Evolutionary conservation across 2,329 filamentous ascomycete genomes (phyloP).

Genomic region (Colletotrichum spinosum): DNA sequence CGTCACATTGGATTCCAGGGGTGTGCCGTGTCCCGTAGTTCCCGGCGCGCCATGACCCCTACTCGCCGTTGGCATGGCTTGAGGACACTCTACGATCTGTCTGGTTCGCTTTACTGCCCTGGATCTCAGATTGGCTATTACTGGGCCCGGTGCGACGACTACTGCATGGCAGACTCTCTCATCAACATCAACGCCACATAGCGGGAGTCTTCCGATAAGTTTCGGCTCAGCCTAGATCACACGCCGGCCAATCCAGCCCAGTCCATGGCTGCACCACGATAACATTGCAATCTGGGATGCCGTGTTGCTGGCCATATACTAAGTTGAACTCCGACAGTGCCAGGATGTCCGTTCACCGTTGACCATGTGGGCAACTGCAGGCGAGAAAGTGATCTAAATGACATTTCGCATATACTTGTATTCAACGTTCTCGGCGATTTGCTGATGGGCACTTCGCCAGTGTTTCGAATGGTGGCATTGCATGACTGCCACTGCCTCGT

Average conservation of each 20-base stretch:
- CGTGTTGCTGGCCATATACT: not conserved
- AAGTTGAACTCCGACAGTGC: not conserved
- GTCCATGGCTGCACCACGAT: constrained; percentile 26
- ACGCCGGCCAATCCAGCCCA: constrained; percentile 15
- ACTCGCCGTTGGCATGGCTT: constrained; percentile 19
- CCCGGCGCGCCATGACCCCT: constrained; percentile 18
- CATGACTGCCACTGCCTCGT: constrained; percentile 11
- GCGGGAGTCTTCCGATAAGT: not conserved
- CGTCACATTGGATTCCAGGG: constrained; percentile 25
- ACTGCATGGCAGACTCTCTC: too few species aligned
- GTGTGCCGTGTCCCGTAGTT: constrained; percentile 24
- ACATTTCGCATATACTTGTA: not conserved
- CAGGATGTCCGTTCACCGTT: not conserved
- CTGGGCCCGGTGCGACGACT: constrained; percentile 4
- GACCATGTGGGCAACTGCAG: constrained; percentile 13
- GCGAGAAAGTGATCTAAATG: constrained; percentile 12
- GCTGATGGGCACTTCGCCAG: constrained; percentile 7
- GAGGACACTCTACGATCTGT: constrained; percentile 12
- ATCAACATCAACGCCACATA: too few species aligned
- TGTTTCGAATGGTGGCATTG: constrained; percentile 17
- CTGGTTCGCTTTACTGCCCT: constrained; percentile 25
- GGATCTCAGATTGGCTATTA: constrained; percentile 32
- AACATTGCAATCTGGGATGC: constrained; percentile 17
- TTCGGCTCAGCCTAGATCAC: not conserved
- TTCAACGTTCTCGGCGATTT: constrained; percentile 9